These are phyloP conservation scores for Thinopyrum elongatum DNA, from an alignment of 176 grass and related monocot genomes.

Conservation along the genomic window DNA sequence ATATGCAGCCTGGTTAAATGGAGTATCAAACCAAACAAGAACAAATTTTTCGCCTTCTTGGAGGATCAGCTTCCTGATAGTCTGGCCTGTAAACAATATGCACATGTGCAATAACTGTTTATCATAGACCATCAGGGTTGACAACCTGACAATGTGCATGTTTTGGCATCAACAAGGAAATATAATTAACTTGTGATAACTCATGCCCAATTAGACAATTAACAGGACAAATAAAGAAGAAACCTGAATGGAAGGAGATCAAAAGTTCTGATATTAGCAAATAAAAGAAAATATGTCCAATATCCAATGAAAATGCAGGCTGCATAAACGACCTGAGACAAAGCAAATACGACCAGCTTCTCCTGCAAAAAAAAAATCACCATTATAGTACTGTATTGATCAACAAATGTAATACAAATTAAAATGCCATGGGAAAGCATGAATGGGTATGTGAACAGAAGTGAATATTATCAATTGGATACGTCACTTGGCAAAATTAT, in stretches of 20 bases:
- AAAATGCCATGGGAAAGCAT: background rate
- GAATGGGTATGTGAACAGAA: background rate
- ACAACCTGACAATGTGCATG: constrained; percentile 49
- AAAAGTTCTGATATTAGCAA: constrained; percentile 33
- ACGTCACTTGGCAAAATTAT: background rate
- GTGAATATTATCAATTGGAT: constrained; percentile 1
- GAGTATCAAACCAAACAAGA: constrained; percentile 90
- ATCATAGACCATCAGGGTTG: constrained; percentile 69
- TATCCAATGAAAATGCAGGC: constrained; percentile 80
- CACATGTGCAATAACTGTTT: constrained; percentile 94
- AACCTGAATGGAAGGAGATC: constrained; percentile 84
- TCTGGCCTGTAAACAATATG: constrained; percentile 92
- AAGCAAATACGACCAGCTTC: constrained; percentile 81
- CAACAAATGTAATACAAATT: constrained; percentile 21
- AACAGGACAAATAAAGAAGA: constrained; percentile 21
- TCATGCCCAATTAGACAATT: background rate
- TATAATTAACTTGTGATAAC: constrained; percentile 23
- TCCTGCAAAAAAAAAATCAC: constrained; percentile 64
- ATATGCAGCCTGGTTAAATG: constrained; percentile 97
- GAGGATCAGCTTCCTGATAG: constrained; percentile 84
- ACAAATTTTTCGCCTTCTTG: constrained; percentile 98
- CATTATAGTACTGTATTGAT: constrained; percentile 7
- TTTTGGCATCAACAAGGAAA: constrained; percentile 25
- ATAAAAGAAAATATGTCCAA: constrained; percentile 81
- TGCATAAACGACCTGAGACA: constrained; percentile 78